phyloP scores from a whole-genome alignment of 768 basidiomycete genomes.

The Suillus decipiens region DNA sequence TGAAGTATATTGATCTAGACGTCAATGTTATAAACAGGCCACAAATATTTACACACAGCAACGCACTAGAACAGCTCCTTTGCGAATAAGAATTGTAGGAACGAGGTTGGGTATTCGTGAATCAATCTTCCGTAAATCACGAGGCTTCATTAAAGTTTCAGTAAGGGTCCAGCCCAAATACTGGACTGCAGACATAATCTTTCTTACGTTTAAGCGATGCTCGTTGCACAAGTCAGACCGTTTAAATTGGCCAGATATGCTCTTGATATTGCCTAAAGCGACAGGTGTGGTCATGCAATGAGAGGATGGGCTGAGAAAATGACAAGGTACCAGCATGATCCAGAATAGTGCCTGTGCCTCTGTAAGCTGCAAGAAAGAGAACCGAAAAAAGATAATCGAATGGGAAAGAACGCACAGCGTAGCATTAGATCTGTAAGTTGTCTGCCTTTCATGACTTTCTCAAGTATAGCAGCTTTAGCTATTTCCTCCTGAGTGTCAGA shows the following conservation, averaged over 20 bases:
- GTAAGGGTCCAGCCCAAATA: conserved; percentile 19
- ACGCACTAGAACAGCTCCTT: conserved; percentile 83
- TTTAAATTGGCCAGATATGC: conserved; percentile 87
- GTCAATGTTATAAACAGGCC: conserved; percentile 14
- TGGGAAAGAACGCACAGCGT: conserved; percentile 64
- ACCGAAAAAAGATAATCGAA: conserved; percentile 12
- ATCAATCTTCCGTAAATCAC: conserved; percentile 97
- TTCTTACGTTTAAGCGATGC: conserved; percentile 81
- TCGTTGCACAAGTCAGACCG: conserved; percentile 86
- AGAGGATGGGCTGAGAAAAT: conserved; percentile 14
- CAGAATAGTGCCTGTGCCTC: conserved; percentile 74
- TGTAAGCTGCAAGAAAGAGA: conserved; percentile 12
- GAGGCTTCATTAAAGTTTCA: conserved; percentile 57
- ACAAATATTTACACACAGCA: conserved; percentile 1
- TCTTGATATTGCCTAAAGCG: conserved; percentile 75
- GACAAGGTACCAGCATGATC: conserved; percentile 70
- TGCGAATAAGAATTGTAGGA: conserved; percentile 88
- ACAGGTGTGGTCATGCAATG: conserved; percentile 29
- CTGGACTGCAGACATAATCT: conserved; percentile 16
- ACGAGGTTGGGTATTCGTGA: conserved; percentile 92
- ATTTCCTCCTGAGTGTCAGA: conserved; percentile 63
- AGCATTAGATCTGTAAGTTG: conserved; percentile 90
- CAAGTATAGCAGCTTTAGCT: conserved; percentile 71
- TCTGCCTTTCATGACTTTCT: conserved; percentile 84
- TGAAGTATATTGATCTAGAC: conserved; percentile 88